Evolutionary conservation across 371 early-diverging fungal genomes (phyloP).

Genomic region (Dichotomocladium elegans): DNA sequence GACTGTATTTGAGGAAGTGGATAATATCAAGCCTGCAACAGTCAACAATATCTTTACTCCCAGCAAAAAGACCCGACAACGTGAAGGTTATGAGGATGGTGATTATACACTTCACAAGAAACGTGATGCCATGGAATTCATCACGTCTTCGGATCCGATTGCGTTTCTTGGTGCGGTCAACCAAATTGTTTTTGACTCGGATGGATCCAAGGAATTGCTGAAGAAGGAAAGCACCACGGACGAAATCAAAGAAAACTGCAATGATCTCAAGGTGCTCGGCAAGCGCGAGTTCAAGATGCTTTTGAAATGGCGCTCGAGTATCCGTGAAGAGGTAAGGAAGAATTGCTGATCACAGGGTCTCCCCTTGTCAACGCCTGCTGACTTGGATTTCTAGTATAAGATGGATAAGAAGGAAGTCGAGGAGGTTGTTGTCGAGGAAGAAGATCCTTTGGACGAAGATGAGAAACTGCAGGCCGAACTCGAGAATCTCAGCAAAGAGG

Average conservation of each 20-base stretch:
- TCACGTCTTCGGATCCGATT: slow-evolving; percentile 75
- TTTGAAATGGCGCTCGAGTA: slow-evolving; percentile 81
- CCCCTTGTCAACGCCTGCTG: no score
- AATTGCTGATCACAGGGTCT: no score
- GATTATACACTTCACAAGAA: slow-evolving; percentile 81
- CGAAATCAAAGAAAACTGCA: slow-evolving; percentile 73
- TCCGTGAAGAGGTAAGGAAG: slow-evolving; percentile 62
- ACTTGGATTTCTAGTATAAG: slow-evolving; percentile 28
- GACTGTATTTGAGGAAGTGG: slow-evolving; percentile 91
- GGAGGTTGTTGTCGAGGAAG: slow-evolving; percentile 36
- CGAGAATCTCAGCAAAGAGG: slow-evolving; percentile 56
- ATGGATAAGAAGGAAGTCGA: slow-evolving; percentile 47
- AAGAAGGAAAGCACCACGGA: slow-evolving; percentile 73
- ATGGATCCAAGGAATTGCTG: slow-evolving; percentile 55
- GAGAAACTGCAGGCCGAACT: slow-evolving; percentile 57
- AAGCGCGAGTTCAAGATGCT: slow-evolving; percentile 88
- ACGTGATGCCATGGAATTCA: slow-evolving; percentile 72
- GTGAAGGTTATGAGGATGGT: slow-evolving; percentile 97
- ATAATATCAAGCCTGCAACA: slow-evolving; percentile 46
- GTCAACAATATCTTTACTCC: slow-evolving; percentile 75
- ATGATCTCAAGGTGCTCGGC: slow-evolving; percentile 91
- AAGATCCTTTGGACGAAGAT: slow-evolving; percentile 57
- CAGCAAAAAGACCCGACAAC: slow-evolving; percentile 81
- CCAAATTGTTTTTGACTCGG: slow-evolving; percentile 68
- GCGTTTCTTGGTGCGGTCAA: slow-evolving; percentile 72